A percentile compares a stretch with the other conserved stretches of the same genome.
phyloP scores from a whole-genome alignment of 176 grass and related monocot genomes.

The Paspalum vaginatum region DNA sequence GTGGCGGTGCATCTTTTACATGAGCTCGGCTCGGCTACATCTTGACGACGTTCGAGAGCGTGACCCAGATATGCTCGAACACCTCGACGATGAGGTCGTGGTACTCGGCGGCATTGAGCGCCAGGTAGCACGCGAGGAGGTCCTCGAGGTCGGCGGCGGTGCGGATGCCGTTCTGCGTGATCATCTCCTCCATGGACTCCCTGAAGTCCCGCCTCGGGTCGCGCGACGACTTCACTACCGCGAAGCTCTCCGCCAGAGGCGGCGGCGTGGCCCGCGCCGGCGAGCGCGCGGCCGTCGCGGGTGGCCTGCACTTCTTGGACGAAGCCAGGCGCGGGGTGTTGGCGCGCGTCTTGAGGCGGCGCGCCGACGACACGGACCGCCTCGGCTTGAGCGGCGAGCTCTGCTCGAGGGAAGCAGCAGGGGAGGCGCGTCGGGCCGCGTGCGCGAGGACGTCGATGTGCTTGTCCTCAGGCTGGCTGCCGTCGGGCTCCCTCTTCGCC shows the following conservation, averaged over 20 bases:
- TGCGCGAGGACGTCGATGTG: conserved; percentile 26
- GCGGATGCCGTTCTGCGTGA: conserved; percentile 70
- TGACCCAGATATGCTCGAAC: conserved; percentile 82
- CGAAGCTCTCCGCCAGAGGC: conserved; percentile 62
- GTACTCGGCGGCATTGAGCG: conserved; percentile 83
- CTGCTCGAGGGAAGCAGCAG: background rate
- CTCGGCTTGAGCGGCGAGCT: conserved; percentile 43
- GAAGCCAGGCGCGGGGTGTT: conserved; percentile 57
- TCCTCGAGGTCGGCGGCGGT: conserved; percentile 81
- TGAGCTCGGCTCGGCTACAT: conserved; percentile 37
- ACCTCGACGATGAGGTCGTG: conserved; percentile 90
- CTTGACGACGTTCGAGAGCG: conserved; percentile 57
- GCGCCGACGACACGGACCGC: conserved; percentile 45
- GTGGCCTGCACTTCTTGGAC: conserved; percentile 42
- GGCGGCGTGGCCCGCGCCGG: conserved; percentile 1
- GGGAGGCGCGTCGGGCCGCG: background rate
- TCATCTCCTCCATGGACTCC: conserved; percentile 99
- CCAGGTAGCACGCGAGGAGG: conserved; percentile 91
- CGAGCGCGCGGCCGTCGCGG: background rate
- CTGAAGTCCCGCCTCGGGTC: conserved; percentile 81
- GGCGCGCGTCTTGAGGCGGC: conserved; percentile 53
- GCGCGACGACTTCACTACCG: conserved; percentile 72
- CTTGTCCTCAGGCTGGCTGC: conserved; percentile 40
- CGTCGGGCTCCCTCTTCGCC: conserved; percentile 25
- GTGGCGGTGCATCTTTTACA: background rate